Evolutionary conservation across 495 filamentous ascomycete species (phyloP), one percentile per base, ranked within the genome.

Genomic region (Pseudevernia furfuracea): DNA sequence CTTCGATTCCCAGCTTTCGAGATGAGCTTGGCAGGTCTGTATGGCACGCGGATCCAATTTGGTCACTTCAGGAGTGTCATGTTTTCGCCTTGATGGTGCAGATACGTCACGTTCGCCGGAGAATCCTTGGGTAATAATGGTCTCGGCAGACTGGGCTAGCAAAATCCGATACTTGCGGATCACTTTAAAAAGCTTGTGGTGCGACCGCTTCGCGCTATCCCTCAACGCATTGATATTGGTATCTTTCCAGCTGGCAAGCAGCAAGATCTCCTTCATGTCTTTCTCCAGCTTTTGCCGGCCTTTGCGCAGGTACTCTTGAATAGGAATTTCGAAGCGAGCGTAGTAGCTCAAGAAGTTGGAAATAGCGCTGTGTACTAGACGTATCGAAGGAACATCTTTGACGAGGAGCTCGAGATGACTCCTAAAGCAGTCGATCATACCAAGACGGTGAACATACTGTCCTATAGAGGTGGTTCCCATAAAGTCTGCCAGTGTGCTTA

Each of bases 231-330:
- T 85, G 59, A 99, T 93, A 67, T 96, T 97, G 30, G 88, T 96
- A 68, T 97, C 95, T 71, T 95, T 94, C 95, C 95, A 97, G 71
- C 89, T 96, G 3, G 91, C 90, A 63, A 97, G 75, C 38, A 92
- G 81, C 28, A 97, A 80, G 37, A 96, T 86, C 66, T 96, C 89
- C 68, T 88, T 89, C 80, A 97, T 88, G 56, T 89, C 82, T 71
- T 90, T 95, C 71, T 96, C 92, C 12, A 96, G 78, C 7, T 80
- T 77, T 2, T 75, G 75, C 61, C 90, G 80, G 32, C 85, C 87
- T 49, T 85, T 80, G 30, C 71, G 76, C 58, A 97, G 78, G 5
- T 77, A 67, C 66, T 90, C 85, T 32, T 77, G 72, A 6, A 91
- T 83, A 19, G 82, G 74, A 49, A 81, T 74, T 70, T 85, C 81